Evolutionary conservation across 2,329 filamentous ascomycete genomes (phyloP), one percentile per base, ranked within the genome.

Genomic region (Fusarium stilboides): DNA sequence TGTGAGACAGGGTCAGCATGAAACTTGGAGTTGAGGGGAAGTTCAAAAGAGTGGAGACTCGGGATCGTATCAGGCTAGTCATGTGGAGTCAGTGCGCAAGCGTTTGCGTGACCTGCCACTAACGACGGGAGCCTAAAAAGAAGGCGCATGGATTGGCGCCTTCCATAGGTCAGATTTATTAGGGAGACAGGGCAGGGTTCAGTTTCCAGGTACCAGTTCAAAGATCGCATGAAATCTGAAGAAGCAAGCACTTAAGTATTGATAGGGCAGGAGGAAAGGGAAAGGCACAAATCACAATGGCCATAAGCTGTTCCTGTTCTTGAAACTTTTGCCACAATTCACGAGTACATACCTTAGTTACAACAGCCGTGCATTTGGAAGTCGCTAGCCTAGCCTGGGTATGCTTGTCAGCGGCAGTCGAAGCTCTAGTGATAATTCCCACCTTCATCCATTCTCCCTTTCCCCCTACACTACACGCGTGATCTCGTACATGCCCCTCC

Each of bases 1-100:
- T 28, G 36, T 52, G 39, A 59, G 62, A 53, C 54, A 39, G 40
- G 66, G 57, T 52, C 36, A 33, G 24, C 33, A 31, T 70, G 66
- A 67, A 70, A 70, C 62, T 55, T 64, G 67, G 53, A 70, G 67
- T 69, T 69, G 66, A 70, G 66, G 67, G 66, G 67, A 66, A 69
- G 40, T 47, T 26, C 6, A 52, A 47, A 15, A 15, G 40, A 31
- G 66, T 67, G 66, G 66, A 34, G 47, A 36, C 13, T 5, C n/a
- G 36, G 28, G 28, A 31, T 43, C 51, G 24, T 28, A 69, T 57
- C 45, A 20, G 65, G 55, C 68, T 52, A 70, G 61, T 17, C 5
- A 24, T 28, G 12, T 43, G 5, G 47, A 33, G 47, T 22, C 22
- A 20, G 58, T 54, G 57, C 64, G 26, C 37, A 53, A 47, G 58